phyloP scores from a whole-genome alignment of 169 alveolate genomes.

The Babesia gibsoni region DNA sequence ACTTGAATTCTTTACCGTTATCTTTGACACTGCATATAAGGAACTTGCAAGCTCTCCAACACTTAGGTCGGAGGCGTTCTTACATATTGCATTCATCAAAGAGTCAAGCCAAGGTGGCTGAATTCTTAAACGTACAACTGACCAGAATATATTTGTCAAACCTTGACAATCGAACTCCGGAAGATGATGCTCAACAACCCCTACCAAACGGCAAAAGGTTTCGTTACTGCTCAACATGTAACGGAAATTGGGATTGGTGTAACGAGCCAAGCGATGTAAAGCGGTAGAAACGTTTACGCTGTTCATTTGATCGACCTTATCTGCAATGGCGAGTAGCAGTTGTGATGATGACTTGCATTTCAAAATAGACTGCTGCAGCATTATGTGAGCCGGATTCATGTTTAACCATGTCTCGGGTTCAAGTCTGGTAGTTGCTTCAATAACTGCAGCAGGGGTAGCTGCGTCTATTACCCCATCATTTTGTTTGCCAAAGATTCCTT shows the following conservation, averaged over 20 bases:
- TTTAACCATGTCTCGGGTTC: constrained; percentile 68
- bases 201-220: constrained; percentile 24
- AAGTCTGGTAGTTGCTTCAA: constrained; percentile 41
- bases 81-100: constrained; percentile 17
- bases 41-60: constrained; percentile 50
- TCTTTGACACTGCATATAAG: constrained; percentile 46
- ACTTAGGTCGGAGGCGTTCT: constrained; percentile 23
- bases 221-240: constrained; percentile 33
- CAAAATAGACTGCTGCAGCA: constrained; percentile 46
- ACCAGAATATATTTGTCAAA: constrained; percentile 58
- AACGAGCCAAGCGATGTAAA: constrained; percentile 50
- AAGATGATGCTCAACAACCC: constrained; percentile 13
- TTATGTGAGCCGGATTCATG: constrained; percentile 58
- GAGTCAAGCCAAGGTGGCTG: constrained; percentile 58
- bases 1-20: constrained; percentile 6
- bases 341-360: constrained; percentile 48
- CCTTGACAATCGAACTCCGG: constrained; percentile 52
- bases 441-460: constrained; percentile 60
- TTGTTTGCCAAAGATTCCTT: constrained; percentile 9
- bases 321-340: constrained; percentile 22
- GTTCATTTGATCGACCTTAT: constrained; percentile 42
- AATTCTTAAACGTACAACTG: constrained; percentile 31
- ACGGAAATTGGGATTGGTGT: constrained; percentile 35
- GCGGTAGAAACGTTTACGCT: constrained; percentile 59
- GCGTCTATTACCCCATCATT: constrained; percentile 42